A percentile compares a stretch with the other conserved stretches of the same genome.
These are phyloP conservation scores for Pseudopyrenochaeta lycopersici DNA, from an alignment of 2,329 filamentous ascomycete genomes.

Conservation along the genomic window DNA sequence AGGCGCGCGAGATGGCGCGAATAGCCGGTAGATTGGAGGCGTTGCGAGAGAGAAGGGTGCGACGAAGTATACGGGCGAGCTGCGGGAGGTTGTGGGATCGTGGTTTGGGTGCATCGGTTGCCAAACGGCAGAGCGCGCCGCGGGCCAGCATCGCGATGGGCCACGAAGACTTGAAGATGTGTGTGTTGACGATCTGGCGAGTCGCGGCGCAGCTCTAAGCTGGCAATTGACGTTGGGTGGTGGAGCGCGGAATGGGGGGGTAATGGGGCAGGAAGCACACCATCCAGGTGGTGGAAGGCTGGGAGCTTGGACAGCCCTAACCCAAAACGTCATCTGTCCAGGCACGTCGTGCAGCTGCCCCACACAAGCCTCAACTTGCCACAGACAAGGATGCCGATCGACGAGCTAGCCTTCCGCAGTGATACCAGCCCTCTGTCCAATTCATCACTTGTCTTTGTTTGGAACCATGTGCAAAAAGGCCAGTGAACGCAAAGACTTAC, in stretches of 20 bases:
- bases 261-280: neutral
- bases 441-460: neutral
- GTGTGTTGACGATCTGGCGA: slow-evolving; percentile 15
- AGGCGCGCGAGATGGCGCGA: slow-evolving; percentile 34
- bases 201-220: slow-evolving; percentile 23
- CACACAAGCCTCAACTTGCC: slow-evolving; percentile 5
- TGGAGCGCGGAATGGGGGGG: slow-evolving; percentile 4
- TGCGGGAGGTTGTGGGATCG: slow-evolving; percentile 47
- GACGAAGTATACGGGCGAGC: slow-evolving; percentile 41
- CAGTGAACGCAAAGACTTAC: too few species aligned
- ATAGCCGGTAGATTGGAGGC: slow-evolving; percentile 23
- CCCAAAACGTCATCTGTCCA: slow-evolving; percentile 18
- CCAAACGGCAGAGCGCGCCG: slow-evolving; percentile 47
- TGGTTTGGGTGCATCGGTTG: slow-evolving; percentile 45
- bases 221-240: slow-evolving; percentile 24
- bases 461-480: neutral
- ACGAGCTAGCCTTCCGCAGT: neutral
- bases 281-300: slow-evolving; percentile 1
- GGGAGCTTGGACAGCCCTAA: slow-evolving; percentile 16
- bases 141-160: slow-evolving; percentile 45
- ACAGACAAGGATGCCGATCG: neutral
- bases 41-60: slow-evolving; percentile 32
- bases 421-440: neutral
- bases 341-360: slow-evolving; percentile 17
- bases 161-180: slow-evolving; percentile 1